These are phyloP conservation scores for Nepenthes mirabilis DNA, from an alignment of 148 eudicot species.

Conservation along the genomic window DNA sequence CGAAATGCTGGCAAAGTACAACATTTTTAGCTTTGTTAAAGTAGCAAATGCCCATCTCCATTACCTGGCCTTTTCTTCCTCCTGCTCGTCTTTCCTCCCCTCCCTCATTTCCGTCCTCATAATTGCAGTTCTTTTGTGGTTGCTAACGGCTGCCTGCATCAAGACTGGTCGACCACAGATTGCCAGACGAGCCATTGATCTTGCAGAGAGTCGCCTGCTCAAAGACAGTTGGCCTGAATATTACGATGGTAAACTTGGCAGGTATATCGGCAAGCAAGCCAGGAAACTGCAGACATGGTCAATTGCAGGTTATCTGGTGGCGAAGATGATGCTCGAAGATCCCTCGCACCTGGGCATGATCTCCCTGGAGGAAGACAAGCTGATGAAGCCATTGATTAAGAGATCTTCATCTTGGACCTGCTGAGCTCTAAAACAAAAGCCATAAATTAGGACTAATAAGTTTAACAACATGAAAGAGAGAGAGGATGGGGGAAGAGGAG, in stretches of 20 bases:
- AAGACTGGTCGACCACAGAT: slow-evolving; percentile 29
- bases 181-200: slow-evolving; percentile 25
- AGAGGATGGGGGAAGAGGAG: neutral
- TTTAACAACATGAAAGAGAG: neutral
- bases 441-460: neutral
- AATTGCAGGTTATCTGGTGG: slow-evolving; percentile 24
- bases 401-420: slow-evolving; percentile 27
- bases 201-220: slow-evolving; percentile 19
- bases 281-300: slow-evolving; percentile 28
- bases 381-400: slow-evolving; percentile 21
- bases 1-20: neutral
- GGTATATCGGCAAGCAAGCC: slow-evolving; percentile 23
- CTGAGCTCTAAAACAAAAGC: neutral
- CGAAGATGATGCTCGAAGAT: slow-evolving; percentile 27
- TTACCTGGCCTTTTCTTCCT: no score
- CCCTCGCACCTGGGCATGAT: slow-evolving; percentile 29
- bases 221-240: slow-evolving; percentile 30
- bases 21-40: no score
- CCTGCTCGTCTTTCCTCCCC: no score
- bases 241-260: slow-evolving; percentile 25
- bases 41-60: no score
- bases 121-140: slow-evolving; percentile 26
- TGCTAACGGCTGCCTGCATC: slow-evolving; percentile 27
- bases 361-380: slow-evolving; percentile 25
- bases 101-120: neutral